A percentile compares a stretch with the other conserved stretches of the same genome.
phyloP scores from a whole-genome alignment of 1,284 basidiomycete species.

The Fomes fomentarius region DNA sequence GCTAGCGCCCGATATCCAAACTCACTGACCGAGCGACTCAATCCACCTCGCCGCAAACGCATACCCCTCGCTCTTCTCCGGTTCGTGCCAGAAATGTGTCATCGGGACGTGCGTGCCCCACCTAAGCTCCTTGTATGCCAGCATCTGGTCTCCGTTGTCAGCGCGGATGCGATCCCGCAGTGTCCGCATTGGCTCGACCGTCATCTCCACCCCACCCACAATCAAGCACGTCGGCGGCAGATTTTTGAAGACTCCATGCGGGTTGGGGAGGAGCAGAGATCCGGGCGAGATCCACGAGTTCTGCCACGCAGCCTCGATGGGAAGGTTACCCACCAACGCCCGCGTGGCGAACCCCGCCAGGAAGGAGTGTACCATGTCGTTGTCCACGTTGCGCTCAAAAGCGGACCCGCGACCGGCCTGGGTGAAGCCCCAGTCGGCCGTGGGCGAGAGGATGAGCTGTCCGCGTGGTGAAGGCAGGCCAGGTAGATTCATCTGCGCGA shows the following conservation, averaged over 20 bases:
- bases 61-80: constrained; percentile 45
- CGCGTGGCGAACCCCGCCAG: constrained; percentile 33
- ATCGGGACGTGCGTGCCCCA: constrained; percentile 57
- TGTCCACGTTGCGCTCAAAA: constrained; percentile 27
- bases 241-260: constrained; percentile 43
- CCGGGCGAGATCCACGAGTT: constrained; percentile 51
- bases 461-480: constrained; percentile 40
- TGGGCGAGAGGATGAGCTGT: constrained; percentile 61
- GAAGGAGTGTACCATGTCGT: constrained; percentile 43
- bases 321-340: constrained; percentile 47
- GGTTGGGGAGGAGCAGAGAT: constrained; percentile 37
- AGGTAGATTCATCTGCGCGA: constrained; percentile 38
- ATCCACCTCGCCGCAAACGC: neutral
- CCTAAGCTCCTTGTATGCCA: constrained; percentile 49
- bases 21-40: constrained; percentile 4
- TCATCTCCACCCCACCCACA: constrained; percentile 54
- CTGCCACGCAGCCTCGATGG: constrained; percentile 35
- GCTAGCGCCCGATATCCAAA: too few relatives aligned
- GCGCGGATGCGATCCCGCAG: constrained; percentile 26
- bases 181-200: constrained; percentile 47
- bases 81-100: constrained; percentile 52
- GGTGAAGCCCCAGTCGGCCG: constrained; percentile 50
- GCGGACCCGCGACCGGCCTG: constrained; percentile 33
- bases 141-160: constrained; percentile 30
- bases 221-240: constrained; percentile 60